Conservation (phyloP, 2,329 filamentous ascomycete species). For the Sclerotinia borealis region DNA sequence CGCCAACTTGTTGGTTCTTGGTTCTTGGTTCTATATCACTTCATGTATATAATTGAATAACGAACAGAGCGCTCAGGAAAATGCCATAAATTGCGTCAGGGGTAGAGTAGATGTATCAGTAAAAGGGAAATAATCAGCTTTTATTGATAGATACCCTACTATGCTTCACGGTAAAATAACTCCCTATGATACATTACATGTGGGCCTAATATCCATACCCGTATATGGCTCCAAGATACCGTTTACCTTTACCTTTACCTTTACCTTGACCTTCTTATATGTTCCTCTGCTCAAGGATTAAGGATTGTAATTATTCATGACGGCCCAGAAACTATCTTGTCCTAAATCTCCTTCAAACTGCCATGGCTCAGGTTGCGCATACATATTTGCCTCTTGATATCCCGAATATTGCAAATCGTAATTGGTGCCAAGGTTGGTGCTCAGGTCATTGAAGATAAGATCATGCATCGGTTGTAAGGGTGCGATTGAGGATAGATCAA, state of each 20-base stretch:
- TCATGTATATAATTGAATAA: too few species aligned
- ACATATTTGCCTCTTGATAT: constrained; percentile 8
- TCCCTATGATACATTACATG: not conserved
- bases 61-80: too few species aligned
- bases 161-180: not conserved
- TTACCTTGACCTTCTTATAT: too few species aligned
- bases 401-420: constrained; percentile 8
- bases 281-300: too few species aligned
- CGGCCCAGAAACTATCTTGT: constrained; percentile 50
- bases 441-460: constrained; percentile 50
- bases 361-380: constrained; percentile 31
- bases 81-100: too few species aligned
- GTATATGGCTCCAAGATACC: not conserved
- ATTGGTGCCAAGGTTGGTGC: constrained; percentile 6
- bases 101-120: too few species aligned
- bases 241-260: not conserved
- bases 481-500: constrained; percentile 46
- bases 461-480: constrained; percentile 53
- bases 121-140: not conserved
- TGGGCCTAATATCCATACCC: not conserved
- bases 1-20: too few species aligned
- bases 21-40: too few species aligned
- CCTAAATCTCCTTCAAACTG: constrained; percentile 51
- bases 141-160: not conserved
- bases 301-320: constrained; percentile 42